phyloP scores from a whole-genome alignment of 768 basidiomycete species.

The Termitomyces sp. region DNA sequence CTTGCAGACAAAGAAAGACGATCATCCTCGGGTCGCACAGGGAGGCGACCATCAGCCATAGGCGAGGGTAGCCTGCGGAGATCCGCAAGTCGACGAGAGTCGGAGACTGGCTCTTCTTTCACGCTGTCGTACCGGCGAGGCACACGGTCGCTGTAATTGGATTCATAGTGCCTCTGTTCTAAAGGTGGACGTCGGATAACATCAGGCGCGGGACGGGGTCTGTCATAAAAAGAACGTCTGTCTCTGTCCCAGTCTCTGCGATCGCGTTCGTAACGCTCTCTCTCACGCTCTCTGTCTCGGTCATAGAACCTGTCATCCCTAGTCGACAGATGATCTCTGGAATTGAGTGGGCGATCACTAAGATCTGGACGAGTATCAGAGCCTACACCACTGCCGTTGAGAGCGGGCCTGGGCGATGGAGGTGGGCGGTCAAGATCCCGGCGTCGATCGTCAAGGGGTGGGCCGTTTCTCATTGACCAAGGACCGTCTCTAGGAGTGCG shows the following conservation, averaged over 20 bases:
- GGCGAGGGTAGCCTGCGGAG: conserved; percentile 21
- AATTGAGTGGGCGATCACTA: conserved; percentile 13
- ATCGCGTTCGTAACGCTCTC: conserved; percentile 28
- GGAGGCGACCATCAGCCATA: conserved; percentile 7
- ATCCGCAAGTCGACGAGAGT: conserved; percentile 25
- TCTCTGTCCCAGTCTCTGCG: conserved; percentile 24
- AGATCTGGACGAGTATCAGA: conserved; percentile 13
- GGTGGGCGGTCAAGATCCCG: conserved; percentile 20
- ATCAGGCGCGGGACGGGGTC: conserved; percentile 20
- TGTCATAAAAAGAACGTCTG: conserved; percentile 29
- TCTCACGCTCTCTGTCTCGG: conserved; percentile 31
- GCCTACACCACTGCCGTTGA: conserved; percentile 5
- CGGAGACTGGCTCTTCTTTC: conserved; percentile 17
- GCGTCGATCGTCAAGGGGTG: conserved; percentile 23
- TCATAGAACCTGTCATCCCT: conserved; percentile 27
- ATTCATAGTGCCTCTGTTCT: conserved; percentile 44
- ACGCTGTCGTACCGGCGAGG: conserved; percentile 18
- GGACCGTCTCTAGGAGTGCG: conserved; percentile 16
- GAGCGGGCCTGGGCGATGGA: conserved; percentile 11
- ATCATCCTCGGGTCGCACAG: conserved; percentile 12
- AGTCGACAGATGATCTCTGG: conserved; percentile 10
- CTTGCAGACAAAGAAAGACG: conserved; percentile 12
- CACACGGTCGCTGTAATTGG: conserved; percentile 25
- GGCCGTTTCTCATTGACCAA: conserved; percentile 24
- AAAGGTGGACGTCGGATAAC: conserved; percentile 33